Percentiles rank a stretch among this genome's conserved stretches.
Evolutionary conservation across 2,329 filamentous ascomycete species (phyloP).

Genomic region (Colletotrichum ledebouriae): DNA sequence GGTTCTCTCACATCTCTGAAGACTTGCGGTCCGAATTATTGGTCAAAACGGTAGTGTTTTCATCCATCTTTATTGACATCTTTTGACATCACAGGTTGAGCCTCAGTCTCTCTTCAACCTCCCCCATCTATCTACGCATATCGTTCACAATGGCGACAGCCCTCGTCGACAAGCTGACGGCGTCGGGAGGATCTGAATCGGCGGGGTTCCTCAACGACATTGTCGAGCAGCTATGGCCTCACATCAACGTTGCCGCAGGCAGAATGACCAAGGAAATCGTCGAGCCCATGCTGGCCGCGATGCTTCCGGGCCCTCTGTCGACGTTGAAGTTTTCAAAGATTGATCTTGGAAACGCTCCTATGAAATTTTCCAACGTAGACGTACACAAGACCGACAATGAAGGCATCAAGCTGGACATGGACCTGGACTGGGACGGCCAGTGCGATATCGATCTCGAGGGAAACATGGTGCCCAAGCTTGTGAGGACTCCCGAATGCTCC

Average conservation of each 20-base stretch:
- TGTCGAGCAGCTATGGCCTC: constrained; percentile 62
- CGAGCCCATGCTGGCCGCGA: constrained; percentile 61
- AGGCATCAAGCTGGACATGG: constrained; percentile 63
- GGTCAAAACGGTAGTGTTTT: not conserved
- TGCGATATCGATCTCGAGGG: constrained; percentile 62
- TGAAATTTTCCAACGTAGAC: constrained; percentile 57
- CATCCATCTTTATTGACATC: not conserved
- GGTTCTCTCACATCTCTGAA: not conserved
- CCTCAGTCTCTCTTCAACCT: not conserved
- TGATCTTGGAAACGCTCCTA: constrained; percentile 58
- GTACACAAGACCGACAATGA: constrained; percentile 58
- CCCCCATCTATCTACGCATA: no score
- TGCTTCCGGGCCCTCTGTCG: constrained; percentile 59
- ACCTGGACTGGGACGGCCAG: constrained; percentile 60
- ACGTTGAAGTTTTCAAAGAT: constrained; percentile 60
- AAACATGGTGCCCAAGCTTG: constrained; percentile 57
- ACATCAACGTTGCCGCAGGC: constrained; percentile 59
- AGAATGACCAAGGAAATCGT: constrained; percentile 61
- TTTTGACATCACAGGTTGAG: not conserved
- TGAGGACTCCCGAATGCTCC: constrained; percentile 43
- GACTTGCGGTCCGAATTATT: not conserved
- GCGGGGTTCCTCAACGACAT: constrained; percentile 63
- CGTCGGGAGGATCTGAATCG: constrained; percentile 56
- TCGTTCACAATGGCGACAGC: constrained; percentile 46
- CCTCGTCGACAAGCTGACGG: constrained; percentile 55